phyloP scores from a whole-genome alignment of 75 land plant genomes.

The Isoetes taiwanensis region DNA sequence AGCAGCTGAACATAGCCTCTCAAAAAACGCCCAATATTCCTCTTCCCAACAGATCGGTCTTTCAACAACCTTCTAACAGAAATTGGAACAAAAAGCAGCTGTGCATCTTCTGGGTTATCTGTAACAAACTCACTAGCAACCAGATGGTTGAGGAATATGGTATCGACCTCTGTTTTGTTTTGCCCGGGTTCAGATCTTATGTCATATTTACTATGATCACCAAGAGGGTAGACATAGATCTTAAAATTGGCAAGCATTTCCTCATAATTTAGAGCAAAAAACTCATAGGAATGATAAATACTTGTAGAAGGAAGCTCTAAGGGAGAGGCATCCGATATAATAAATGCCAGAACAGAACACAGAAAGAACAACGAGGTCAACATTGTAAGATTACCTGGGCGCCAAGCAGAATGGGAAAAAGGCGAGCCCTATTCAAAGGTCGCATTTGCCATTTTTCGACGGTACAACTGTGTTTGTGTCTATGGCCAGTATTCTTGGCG shows the following conservation, averaged over 20 bases:
- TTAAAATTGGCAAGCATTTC: slow-evolving; percentile 11
- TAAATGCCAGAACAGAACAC: too few species aligned
- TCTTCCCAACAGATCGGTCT: slow-evolving; percentile 10
- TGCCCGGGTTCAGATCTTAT: slow-evolving; percentile 5
- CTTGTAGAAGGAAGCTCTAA: background rate
- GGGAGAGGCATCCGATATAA: too few species aligned
- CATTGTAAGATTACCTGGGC: too few species aligned
- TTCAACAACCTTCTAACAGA: slow-evolving; percentile 10
- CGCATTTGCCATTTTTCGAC: too few species aligned
- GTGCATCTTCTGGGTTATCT: slow-evolving; percentile 37
- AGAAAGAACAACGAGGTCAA: too few species aligned
- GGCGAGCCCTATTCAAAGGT: too few species aligned
- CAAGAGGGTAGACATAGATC: slow-evolving; percentile 12
- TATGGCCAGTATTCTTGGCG: too few species aligned
- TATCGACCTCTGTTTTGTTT: slow-evolving; percentile 4
- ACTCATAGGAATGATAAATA: slow-evolving; percentile 11
- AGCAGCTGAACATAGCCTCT: slow-evolving; percentile 23
- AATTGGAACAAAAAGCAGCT: slow-evolving; percentile 51
- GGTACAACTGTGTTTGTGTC: too few species aligned
- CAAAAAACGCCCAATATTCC: slow-evolving; percentile 10
- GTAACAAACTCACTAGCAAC: slow-evolving; percentile 36
- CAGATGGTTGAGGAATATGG: slow-evolving; percentile 35
- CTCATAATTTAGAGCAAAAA: slow-evolving; percentile 12
- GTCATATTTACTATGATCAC: background rate
- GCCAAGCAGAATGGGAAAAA: too few species aligned